phyloP scores from a whole-genome alignment of 2,329 filamentous ascomycete genomes.

The Phaeosphaeriaceae sp. region DNA sequence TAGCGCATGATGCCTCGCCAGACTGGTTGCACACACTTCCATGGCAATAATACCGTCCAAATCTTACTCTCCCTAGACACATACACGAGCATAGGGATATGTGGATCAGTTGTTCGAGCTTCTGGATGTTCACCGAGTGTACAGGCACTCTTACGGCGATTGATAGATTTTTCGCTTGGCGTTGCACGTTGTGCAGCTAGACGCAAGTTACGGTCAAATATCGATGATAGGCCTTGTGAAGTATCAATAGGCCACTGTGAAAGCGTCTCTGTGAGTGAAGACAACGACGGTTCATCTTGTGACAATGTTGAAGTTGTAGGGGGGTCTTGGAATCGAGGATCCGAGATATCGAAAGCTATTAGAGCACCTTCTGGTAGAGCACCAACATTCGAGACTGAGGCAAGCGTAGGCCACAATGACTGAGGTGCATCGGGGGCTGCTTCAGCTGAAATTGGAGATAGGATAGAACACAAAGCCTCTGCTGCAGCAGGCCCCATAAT shows the following conservation, averaged over 20 bases:
- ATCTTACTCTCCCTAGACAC: constrained; percentile 63
- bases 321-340: constrained; percentile 82
- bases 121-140: constrained; percentile 68
- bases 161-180: constrained; percentile 78
- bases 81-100: constrained; percentile 78
- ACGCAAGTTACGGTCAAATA: constrained; percentile 74
- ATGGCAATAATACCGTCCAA: constrained; percentile 87
- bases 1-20: constrained; percentile 89
- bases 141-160: constrained; percentile 72
- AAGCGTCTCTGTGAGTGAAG: constrained; percentile 64
- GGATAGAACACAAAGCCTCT: constrained; percentile 73
- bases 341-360: constrained; percentile 74
- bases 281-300: constrained; percentile 30
- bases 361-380: constrained; percentile 73
- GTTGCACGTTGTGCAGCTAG: constrained; percentile 70
- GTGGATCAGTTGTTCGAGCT: constrained; percentile 67
- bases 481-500: constrained; percentile 76
- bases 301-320: constrained; percentile 59
- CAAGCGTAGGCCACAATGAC: constrained; percentile 38
- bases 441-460: constrained; percentile 59
- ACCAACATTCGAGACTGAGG: constrained; percentile 55
- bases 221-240: constrained; percentile 52
- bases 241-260: constrained; percentile 71
- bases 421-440: constrained; percentile 40
- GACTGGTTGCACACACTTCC: constrained; percentile 83